These are phyloP conservation scores for Ceratocystis ficicola DNA, from an alignment of 2,329 filamentous ascomycete genomes.

Conservation along the genomic window DNA sequence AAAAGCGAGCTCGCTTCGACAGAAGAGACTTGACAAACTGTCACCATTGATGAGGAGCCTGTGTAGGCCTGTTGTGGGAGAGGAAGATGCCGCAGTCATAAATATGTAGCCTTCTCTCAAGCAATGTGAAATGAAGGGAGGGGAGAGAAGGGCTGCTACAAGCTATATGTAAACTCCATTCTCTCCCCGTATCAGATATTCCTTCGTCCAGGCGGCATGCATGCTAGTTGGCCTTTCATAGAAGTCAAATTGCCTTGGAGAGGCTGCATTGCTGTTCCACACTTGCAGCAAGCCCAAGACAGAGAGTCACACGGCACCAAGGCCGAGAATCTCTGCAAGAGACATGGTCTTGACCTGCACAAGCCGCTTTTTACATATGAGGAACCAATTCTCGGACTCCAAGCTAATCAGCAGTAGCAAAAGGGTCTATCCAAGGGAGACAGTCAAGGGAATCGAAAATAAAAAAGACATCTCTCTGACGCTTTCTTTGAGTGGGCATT, in stretches of 20 bases:
- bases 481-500: background rate
- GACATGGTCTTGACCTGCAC: background rate
- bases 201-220: constrained; percentile 1
- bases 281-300: background rate
- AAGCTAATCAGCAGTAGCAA: background rate
- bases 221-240: background rate
- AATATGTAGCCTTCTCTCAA: background rate
- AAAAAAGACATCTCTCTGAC: background rate
- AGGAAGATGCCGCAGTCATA: background rate
- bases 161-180: background rate
- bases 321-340: background rate
- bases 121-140: background rate
- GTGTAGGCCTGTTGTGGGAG: background rate
- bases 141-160: background rate
- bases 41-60: background rate
- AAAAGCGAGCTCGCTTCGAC: background rate
- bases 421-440: background rate
- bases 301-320: background rate
- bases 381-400: too few relatives aligned
- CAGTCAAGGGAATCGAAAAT: background rate
- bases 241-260: background rate
- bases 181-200: constrained; percentile 1
- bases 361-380: background rate
- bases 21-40: background rate
- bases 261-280: background rate